These are phyloP conservation scores for Penicillium palitans DNA, from an alignment of 2,329 filamentous ascomycete species.

Conservation along the genomic window DNA sequence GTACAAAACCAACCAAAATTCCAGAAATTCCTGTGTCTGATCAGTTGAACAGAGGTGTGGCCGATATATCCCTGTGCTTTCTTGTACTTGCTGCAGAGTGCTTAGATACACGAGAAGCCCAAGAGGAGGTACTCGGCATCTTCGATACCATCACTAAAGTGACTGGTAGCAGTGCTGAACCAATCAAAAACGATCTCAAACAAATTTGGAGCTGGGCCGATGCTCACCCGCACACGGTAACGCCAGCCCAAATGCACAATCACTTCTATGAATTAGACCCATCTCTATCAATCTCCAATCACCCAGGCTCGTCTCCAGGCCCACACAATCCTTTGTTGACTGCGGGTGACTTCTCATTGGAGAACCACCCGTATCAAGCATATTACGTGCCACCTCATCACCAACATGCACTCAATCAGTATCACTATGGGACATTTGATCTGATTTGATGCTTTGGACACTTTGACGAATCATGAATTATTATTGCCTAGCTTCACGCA, in stretches of 20 bases:
- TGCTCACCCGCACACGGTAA: slow-evolving; percentile 35
- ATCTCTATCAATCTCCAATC: slow-evolving; percentile 28
- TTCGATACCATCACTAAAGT: slow-evolving; percentile 72
- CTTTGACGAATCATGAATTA: slow-evolving; percentile 4
- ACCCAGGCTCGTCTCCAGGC: slow-evolving; percentile 42
- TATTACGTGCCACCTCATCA: slow-evolving; percentile 71
- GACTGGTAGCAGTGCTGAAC: slow-evolving; percentile 75
- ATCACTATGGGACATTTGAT: slow-evolving; percentile 24
- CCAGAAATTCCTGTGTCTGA: not conserved
- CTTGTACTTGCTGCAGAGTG: slow-evolving; percentile 75
- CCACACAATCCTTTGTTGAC: slow-evolving; percentile 70
- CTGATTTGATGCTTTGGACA: not conserved
- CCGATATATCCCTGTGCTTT: slow-evolving; percentile 75
- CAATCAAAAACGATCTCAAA: slow-evolving; percentile 71
- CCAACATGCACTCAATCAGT: slow-evolving; percentile 38
- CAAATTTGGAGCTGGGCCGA: slow-evolving; percentile 72
- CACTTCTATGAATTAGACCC: slow-evolving; percentile 24
- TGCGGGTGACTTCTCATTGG: slow-evolving; percentile 71
- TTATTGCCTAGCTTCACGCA: not conserved
- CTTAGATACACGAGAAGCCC: slow-evolving; percentile 67
- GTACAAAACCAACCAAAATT: slow-evolving; percentile 15
- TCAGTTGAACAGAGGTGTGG: slow-evolving; percentile 58
- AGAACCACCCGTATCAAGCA: slow-evolving; percentile 78
- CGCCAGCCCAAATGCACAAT: slow-evolving; percentile 21
- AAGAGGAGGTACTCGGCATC: slow-evolving; percentile 76